Evolutionary conservation across 2,329 filamentous ascomycete species (phyloP).

Genomic region (Aspergillus phoenicis): DNA sequence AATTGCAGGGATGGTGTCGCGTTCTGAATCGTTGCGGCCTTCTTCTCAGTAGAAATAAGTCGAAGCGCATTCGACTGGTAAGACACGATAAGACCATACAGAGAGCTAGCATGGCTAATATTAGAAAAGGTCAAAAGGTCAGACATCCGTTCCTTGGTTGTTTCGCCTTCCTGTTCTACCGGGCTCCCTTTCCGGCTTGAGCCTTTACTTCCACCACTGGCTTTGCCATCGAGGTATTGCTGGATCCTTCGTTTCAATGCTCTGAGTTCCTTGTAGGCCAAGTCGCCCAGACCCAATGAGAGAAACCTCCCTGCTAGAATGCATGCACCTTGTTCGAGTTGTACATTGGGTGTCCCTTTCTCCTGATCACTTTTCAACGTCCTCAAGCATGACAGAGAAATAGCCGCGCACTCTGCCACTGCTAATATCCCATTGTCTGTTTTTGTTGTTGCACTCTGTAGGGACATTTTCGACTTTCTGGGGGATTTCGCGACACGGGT

Average conservation of each 20-base stretch:
- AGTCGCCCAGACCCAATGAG: slow-evolving; percentile 43
- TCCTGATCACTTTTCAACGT: slow-evolving; percentile 35
- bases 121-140: slow-evolving; percentile 42
- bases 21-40: slow-evolving; percentile 36
- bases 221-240: slow-evolving; percentile 30
- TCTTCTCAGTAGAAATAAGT: slow-evolving; percentile 39
- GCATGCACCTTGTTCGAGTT: slow-evolving; percentile 47
- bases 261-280: slow-evolving; percentile 46
- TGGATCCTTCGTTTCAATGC: slow-evolving; percentile 42
- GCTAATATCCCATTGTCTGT: slow-evolving; percentile 31
- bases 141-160: slow-evolving; percentile 39
- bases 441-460: slow-evolving; percentile 1
- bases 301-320: slow-evolving; percentile 46
- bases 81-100: slow-evolving; percentile 39
- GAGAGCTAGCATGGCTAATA: slow-evolving; percentile 26
- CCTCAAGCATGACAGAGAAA: slow-evolving; percentile 44
- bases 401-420: slow-evolving; percentile 44
- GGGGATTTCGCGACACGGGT: slow-evolving; percentile 32
- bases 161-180: slow-evolving; percentile 29
- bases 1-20: slow-evolving; percentile 34
- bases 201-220: slow-evolving; percentile 21
- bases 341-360: slow-evolving; percentile 35
- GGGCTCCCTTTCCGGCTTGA: slow-evolving; percentile 14
- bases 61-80: slow-evolving; percentile 47
- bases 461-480: slow-evolving; percentile 24